phyloP scores from a whole-genome alignment of 805 yeast genomes.

The Ogataea pilisensis region DNA sequence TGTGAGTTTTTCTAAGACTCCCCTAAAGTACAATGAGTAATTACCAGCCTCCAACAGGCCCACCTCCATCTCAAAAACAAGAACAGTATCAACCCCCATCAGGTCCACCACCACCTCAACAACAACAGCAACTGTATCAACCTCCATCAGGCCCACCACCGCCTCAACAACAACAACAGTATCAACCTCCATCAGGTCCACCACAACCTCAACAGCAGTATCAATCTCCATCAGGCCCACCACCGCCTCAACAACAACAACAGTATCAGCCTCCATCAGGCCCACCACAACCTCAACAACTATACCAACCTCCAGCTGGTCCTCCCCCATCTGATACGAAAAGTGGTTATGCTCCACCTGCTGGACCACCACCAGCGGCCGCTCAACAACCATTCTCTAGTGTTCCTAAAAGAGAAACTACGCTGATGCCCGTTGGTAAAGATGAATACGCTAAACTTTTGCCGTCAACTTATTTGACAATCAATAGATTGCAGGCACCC shows the following conservation, averaged over 20 bases:
- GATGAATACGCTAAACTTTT: conserved; percentile 17
- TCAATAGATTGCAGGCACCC: conserved; percentile 22
- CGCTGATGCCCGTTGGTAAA: conserved; percentile 3
- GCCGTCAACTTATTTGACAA: conserved; percentile 17
- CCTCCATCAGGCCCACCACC: conserved; percentile 1
- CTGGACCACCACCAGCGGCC: conserved; percentile 8
- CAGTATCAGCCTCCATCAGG: conserved; percentile 1
- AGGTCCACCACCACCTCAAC: not conserved
- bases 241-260: not conserved
- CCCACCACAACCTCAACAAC: conserved; percentile 1
- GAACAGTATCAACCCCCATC: not conserved
- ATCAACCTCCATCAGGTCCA: not conserved
- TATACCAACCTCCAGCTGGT: conserved; percentile 1
- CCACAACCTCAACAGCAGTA: not conserved
- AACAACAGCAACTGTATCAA: not conserved
- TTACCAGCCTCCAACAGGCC: not conserved
- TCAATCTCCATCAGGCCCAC: conserved; percentile 1
- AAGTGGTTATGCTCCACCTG: conserved; percentile 1
- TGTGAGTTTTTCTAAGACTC: too few species aligned
- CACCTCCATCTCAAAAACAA: conserved; percentile 1
- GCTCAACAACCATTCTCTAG: not conserved
- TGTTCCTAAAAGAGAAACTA: conserved; percentile 4
- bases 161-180: too few species aligned
- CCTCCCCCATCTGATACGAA: conserved; percentile 3
- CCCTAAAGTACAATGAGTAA: too few species aligned